phyloP scores from a whole-genome alignment of 1,284 basidiomycete species.

The Lignosus rhinocerotis region DNA sequence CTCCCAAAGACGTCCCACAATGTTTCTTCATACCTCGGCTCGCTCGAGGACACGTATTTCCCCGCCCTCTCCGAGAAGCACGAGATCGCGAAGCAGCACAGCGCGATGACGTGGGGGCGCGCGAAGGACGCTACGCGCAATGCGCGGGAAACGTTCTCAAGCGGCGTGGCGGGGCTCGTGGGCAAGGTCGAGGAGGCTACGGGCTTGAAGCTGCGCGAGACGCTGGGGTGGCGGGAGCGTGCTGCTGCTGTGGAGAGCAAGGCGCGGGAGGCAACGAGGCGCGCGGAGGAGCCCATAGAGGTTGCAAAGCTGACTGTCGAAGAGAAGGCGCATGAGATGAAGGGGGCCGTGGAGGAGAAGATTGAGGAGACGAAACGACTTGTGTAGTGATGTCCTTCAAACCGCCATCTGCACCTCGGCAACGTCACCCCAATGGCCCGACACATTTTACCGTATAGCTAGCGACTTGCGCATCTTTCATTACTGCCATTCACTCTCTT shows the following conservation, averaged over 20 bases:
- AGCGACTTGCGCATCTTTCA: too few relatives aligned
- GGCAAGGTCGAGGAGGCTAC: conserved; percentile 67
- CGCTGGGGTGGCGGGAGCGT: conserved; percentile 45
- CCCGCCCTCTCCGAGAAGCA: conserved; percentile 72
- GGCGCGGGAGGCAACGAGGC: background rate
- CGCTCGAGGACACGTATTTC: conserved; percentile 71
- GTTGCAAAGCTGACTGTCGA: conserved; percentile 18
- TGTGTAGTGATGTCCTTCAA: background rate
- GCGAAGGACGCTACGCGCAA: conserved; percentile 31
- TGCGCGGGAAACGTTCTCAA: conserved; percentile 41
- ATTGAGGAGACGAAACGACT: conserved; percentile 14
- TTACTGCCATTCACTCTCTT: too few relatives aligned
- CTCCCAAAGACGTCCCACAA: conserved; percentile 78
- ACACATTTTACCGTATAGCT: too few relatives aligned
- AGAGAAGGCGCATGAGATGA: conserved; percentile 12
- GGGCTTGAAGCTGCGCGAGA: conserved; percentile 70
- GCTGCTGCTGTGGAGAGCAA: background rate
- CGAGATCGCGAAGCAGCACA: conserved; percentile 64
- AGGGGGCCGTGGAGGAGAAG: conserved; percentile 11
- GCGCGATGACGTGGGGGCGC: conserved; percentile 50
- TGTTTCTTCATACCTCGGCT: conserved; percentile 62
- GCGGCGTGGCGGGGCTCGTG: conserved; percentile 50
- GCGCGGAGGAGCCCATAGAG: conserved; percentile 21
- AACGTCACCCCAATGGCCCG: too few relatives aligned
- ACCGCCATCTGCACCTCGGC: background rate